These are phyloP conservation scores for Rhododendron ovatum DNA, from an alignment of 148 eudicot genomes.

Conservation along the genomic window DNA sequence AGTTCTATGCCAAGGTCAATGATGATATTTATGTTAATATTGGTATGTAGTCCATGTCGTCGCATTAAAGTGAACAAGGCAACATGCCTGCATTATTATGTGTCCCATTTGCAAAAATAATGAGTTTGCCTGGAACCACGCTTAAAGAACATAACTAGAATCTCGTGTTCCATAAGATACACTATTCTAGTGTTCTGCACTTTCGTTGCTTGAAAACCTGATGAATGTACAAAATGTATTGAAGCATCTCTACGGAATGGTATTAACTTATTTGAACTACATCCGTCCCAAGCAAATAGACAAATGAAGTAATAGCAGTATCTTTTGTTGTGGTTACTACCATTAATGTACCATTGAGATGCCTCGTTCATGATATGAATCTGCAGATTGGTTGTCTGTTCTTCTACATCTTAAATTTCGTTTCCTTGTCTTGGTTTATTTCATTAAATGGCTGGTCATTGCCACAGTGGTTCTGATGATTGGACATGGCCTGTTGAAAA, in stretches of 20 bases:
- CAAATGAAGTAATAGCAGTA: not conserved
- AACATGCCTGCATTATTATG: not conserved
- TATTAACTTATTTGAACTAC: not conserved
- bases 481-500: not conserved
- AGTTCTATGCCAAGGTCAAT: constrained; percentile 79
- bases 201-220: not conserved
- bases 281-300: not conserved
- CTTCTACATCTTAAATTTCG: not conserved
- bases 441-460: not conserved
- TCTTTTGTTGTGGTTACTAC: not conserved
- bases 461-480: not conserved
- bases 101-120: not conserved
- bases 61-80: not conserved
- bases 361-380: not conserved
- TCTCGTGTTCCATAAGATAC: not conserved
- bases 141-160: not conserved
- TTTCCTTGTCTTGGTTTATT: not conserved
- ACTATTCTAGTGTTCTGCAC: not conserved
- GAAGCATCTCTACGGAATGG: not conserved
- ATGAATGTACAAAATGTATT: not conserved
- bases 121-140: not conserved
- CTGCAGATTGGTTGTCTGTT: not conserved
- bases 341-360: not conserved
- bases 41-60: constrained; percentile 27
- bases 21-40: constrained; percentile 79